These are phyloP conservation scores for Lupinus albus DNA, from an alignment of 306 rosid species.

Conservation along the genomic window DNA sequence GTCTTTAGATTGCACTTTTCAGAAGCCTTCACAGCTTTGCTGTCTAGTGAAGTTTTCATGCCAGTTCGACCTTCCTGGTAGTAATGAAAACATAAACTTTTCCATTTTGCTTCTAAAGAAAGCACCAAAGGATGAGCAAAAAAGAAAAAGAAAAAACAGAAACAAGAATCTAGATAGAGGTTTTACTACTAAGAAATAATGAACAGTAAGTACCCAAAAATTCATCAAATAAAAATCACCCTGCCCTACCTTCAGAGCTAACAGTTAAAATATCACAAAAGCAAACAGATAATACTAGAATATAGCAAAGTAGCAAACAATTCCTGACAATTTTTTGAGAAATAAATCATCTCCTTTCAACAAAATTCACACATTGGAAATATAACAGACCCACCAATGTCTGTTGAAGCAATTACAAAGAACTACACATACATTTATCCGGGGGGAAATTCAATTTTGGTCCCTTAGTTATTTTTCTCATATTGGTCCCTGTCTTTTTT, in stretches of 20 bases:
- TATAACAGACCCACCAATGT: no score
- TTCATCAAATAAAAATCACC: no score
- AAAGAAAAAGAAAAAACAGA: conserved; percentile 22
- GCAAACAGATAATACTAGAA: not conserved
- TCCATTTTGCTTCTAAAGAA: conserved; percentile 16
- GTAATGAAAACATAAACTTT: conserved; percentile 7
- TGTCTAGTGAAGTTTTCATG: conserved; percentile 49
- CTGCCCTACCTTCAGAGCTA: not conserved
- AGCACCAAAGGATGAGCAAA: not conserved
- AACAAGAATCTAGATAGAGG: conserved; percentile 5
- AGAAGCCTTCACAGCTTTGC: conserved; percentile 48
- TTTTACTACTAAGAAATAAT: not conserved
- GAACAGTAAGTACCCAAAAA: no score
- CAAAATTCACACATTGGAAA: not conserved
- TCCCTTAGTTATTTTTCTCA: no score
- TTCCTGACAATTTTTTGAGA: conserved; percentile 6
- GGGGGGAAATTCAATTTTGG: no score
- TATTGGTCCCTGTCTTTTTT: no score
- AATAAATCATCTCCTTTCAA: not conserved
- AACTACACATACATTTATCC: not conserved
- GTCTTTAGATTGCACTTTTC: conserved; percentile 39
- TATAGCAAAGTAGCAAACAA: not conserved
- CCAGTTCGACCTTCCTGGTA: conserved; percentile 40
- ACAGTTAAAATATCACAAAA: not conserved
- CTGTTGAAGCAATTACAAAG: not conserved